Evolutionary conservation across 2,329 filamentous ascomycete genomes (phyloP).

Genomic region (Penicillium sp.): DNA sequence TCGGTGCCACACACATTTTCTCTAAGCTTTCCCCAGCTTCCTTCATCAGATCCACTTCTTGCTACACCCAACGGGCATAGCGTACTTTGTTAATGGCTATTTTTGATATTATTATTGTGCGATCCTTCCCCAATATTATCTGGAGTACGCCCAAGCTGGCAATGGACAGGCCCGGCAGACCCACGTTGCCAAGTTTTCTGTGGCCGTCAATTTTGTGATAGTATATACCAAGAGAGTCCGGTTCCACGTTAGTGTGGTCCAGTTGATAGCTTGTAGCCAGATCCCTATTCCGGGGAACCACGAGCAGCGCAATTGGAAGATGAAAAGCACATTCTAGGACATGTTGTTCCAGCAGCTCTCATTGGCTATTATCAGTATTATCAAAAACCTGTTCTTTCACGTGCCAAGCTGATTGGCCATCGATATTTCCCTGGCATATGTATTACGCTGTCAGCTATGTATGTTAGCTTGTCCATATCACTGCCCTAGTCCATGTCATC

Average conservation of each 20-base stretch:
- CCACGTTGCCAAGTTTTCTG: neutral
- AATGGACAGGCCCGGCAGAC: neutral
- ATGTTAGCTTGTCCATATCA: neutral
- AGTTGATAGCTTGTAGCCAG: neutral
- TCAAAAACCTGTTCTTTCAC: neutral
- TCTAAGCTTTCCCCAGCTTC: constrained; percentile 18
- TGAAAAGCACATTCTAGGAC: neutral
- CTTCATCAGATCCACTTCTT: constrained; percentile 17
- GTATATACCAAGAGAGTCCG: neutral
- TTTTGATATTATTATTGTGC: neutral
- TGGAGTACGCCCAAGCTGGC: neutral
- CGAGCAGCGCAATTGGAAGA: neutral
- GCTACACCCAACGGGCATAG: constrained; percentile 18
- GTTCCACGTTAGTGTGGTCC: neutral
- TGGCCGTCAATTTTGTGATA: neutral
- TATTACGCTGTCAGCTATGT: neutral
- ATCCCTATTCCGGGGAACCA: neutral
- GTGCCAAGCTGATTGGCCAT: neutral
- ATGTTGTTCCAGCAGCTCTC: neutral
- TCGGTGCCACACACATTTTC: constrained; percentile 6
- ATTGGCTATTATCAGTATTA: neutral
- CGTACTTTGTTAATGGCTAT: constrained; percentile 2
- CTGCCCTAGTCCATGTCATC: neutral
- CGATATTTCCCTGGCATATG: neutral
- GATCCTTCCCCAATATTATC: neutral